Evolutionary conservation across 2,329 filamentous ascomycete genomes (phyloP), one percentile per base, ranked within the genome.

Genomic region (Aphanocladium album): DNA sequence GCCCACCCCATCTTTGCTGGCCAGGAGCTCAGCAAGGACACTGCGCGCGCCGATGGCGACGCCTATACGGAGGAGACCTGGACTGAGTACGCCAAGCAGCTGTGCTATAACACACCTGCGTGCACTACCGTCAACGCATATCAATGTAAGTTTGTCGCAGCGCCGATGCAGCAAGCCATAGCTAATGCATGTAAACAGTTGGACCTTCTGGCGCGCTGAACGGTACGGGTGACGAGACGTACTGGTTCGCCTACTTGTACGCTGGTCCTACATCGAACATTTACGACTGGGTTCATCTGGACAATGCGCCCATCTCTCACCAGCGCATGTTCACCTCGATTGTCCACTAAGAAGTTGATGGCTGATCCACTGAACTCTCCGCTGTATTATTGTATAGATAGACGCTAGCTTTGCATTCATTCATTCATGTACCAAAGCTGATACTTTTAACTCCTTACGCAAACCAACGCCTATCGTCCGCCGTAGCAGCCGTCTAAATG

Each of bases 261-360:
- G 46, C 56, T 33, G 37, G 47, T 19, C 56, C 47, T 16, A 23
- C 35, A 0, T 45, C 56, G 17, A 58, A 37, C 35, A 39, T 45
- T 8, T 19, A 47, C 16, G 37, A 58, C 37, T 58, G 56, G 56
- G 25, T 27, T 17, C 56, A 52, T 35, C 17, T 39, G 5, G 43
- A 49, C 17, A 30, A n/a, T 6, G 35, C 47, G 19, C 45, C 43
- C 21, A 52, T 45, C 14, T 30, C 56, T 39, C 46, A 58, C n/a
- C 56, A 37, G 56, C 56, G 47, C 47, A 33, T 58, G 4, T 50
- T 57, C 16, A 50, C 55, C n/a, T 67, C 64, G 45, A 67, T 67
- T 8, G 72, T 70, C 14, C 67, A 73, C 33, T 50, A 62, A 27
- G 27, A 11, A 23, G 43, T 16, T 17, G 12, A 17, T 17, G 12